Percentiles rank a stretch among this genome's conserved stretches.
Evolutionary conservation across 371 early-diverging fungal species (phyloP).

Genomic region (Mucor saturninus): DNA sequence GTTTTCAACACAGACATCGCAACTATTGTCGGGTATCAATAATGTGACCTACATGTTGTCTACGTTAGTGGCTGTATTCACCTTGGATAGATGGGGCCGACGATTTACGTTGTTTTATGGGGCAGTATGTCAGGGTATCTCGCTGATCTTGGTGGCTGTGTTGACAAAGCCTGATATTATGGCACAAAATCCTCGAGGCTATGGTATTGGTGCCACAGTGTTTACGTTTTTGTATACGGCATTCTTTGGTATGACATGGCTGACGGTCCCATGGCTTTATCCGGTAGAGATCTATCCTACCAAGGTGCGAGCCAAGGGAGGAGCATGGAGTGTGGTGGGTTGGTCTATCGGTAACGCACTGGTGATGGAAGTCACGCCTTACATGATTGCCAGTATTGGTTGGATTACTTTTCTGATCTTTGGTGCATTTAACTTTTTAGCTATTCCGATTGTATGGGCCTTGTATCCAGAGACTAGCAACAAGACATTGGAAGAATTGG

Average conservation of each 20-base stretch:
- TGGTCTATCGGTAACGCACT: conserved; percentile 51
- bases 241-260: conserved; percentile 50
- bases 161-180: conserved; percentile 44
- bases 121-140: conserved; percentile 44
- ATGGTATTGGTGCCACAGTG: conserved; percentile 40
- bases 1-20: conserved; percentile 34
- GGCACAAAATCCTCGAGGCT: conserved; percentile 31
- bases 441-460: conserved; percentile 43
- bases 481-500: conserved; percentile 47
- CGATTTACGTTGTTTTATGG: conserved; percentile 46
- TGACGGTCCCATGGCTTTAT: conserved; percentile 46
- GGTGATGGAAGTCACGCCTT: conserved; percentile 49
- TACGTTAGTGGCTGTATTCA: conserved; percentile 45
- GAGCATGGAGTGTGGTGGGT: conserved; percentile 51
- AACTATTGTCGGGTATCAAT: conserved; percentile 45
- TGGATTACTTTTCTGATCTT: conserved; percentile 50
- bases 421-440: conserved; percentile 43
- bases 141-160: conserved; percentile 39
- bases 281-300: conserved; percentile 48
- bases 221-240: conserved; percentile 45
- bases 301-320: conserved; percentile 47
- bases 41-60: conserved; percentile 43
- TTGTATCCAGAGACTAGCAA: conserved; percentile 45
- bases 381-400: conserved; percentile 42
- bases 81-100: conserved; percentile 45